These are phyloP conservation scores for Candida fluviatilis DNA, from an alignment of 805 yeast species.

Conservation along the genomic window DNA sequence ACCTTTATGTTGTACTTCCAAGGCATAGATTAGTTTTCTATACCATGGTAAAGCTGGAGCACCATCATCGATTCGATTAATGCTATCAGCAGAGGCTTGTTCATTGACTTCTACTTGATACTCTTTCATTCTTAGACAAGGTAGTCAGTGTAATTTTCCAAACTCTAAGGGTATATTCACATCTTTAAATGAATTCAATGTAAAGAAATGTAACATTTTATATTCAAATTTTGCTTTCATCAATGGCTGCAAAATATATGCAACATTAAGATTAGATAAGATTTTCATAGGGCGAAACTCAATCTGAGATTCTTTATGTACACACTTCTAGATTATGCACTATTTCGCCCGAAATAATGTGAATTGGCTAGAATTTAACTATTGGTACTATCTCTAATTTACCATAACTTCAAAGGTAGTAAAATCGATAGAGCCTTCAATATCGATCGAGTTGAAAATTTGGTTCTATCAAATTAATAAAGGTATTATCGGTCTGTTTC, in stretches of 20 bases:
- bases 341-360: no score
- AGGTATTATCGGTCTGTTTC: no score
- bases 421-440: background rate
- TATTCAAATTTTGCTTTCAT: background rate
- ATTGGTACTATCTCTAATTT: background rate
- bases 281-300: no score
- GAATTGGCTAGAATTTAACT: background rate
- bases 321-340: no score
- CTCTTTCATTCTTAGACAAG: no score
- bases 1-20: conserved; percentile 32
- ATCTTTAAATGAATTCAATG: no score
- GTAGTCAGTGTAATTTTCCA: no score
- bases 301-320: no score
- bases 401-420: background rate
- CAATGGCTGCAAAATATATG: background rate
- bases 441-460: no score
- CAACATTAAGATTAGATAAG: background rate
- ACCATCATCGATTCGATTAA: conserved; percentile 18
- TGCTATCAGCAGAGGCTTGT: conserved; percentile 10
- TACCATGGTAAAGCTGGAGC: conserved; percentile 8
- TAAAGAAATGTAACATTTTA: background rate
- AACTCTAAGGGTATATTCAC: no score
- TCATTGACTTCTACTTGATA: background rate
- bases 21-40: conserved; percentile 8
- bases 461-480: no score